phyloP scores from a whole-genome alignment of 2,329 filamentous ascomycete species.

The Pseudovirgaria hyperparasitica region DNA sequence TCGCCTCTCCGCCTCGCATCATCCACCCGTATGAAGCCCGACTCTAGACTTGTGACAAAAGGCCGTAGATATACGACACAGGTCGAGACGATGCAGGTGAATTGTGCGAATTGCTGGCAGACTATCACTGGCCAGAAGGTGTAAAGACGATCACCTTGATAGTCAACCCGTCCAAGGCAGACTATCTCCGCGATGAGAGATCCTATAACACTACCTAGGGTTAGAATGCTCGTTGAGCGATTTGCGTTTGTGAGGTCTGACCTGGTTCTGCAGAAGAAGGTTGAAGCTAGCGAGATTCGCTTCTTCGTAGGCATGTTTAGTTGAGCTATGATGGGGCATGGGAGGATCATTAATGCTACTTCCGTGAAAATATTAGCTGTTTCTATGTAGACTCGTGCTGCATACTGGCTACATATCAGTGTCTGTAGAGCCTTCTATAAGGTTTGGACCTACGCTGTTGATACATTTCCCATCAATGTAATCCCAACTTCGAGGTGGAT shows the following conservation, averaged over 20 bases:
- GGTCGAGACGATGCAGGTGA: slow-evolving; percentile 14
- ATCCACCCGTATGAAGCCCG: slow-evolving; percentile 12
- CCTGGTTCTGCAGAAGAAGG: too few species aligned
- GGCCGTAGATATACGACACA: slow-evolving; percentile 17
- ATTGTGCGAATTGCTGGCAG: slow-evolving; percentile 13
- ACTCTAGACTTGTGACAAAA: slow-evolving; percentile 17
- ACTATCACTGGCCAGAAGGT: slow-evolving; percentile 16
- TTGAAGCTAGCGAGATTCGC: too few species aligned
- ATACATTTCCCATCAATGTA: not conserved
- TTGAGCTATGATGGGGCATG: slow-evolving; percentile 1
- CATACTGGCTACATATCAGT: not conserved
- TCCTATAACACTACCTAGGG: too few species aligned
- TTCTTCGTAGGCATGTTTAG: slow-evolving; percentile 2
- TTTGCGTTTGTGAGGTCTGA: too few species aligned
- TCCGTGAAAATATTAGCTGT: slow-evolving; percentile 2
- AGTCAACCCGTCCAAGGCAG: too few species aligned
- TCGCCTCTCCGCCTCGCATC: slow-evolving; percentile 9
- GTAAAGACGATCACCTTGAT: slow-evolving; percentile 12
- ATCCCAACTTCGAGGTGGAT: not conserved
- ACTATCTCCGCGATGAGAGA: too few species aligned
- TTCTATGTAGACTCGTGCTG: too few species aligned
- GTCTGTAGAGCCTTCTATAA: not conserved
- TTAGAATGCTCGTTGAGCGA: too few species aligned
- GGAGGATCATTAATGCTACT: slow-evolving; percentile 1
- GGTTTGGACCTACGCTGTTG: slow-evolving; percentile 1